A percentile compares a stretch with the other conserved stretches of the same genome.
Conservation (phyloP, 306 rosid species). For the Ochetophila trinervis region DNA sequence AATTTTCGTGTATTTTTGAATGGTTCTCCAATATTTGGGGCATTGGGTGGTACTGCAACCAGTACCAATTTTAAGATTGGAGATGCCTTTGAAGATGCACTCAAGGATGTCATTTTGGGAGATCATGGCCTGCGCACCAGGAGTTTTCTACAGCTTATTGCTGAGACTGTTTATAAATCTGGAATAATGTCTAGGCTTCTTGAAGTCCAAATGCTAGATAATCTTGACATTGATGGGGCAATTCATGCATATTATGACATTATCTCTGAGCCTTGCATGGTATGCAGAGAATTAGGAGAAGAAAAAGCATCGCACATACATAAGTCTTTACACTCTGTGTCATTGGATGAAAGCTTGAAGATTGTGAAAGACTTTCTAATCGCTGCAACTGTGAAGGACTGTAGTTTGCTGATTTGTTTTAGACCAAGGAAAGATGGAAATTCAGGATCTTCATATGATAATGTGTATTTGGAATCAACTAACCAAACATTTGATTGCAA, state of each 20-base stretch:
- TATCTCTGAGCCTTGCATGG: conserved; percentile 59
- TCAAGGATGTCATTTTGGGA: conserved; percentile 55
- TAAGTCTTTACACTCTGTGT: conserved; percentile 66
- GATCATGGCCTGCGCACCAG: conserved; percentile 51
- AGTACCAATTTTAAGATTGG: conserved; percentile 46
- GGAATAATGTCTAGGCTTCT: conserved; percentile 71
- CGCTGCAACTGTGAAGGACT: conserved; percentile 90
- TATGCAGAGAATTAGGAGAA: conserved; percentile 54
- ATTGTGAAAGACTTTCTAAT: conserved; percentile 70
- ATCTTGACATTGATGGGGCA: conserved; percentile 87
- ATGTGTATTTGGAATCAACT: conserved; percentile 53
- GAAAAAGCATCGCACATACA: conserved; percentile 39
- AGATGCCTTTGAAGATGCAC: conserved; percentile 79
- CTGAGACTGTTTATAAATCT: conserved; percentile 59
- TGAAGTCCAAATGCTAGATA: conserved; percentile 79
- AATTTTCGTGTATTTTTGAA: conserved; percentile 86
- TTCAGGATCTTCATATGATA: conserved; percentile 40
- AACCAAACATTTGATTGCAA: conserved; percentile 72
- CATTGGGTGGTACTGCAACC: conserved; percentile 69
- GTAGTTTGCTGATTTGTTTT: conserved; percentile 85
- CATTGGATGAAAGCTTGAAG: conserved; percentile 75
- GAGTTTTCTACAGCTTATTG: conserved; percentile 63
- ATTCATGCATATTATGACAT: conserved; percentile 84
- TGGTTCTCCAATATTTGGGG: conserved; percentile 84
- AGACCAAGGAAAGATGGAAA: conserved; percentile 50